These are phyloP conservation scores for Gyrodon lividus DNA, from an alignment of 768 basidiomycete species.

Conservation along the genomic window DNA sequence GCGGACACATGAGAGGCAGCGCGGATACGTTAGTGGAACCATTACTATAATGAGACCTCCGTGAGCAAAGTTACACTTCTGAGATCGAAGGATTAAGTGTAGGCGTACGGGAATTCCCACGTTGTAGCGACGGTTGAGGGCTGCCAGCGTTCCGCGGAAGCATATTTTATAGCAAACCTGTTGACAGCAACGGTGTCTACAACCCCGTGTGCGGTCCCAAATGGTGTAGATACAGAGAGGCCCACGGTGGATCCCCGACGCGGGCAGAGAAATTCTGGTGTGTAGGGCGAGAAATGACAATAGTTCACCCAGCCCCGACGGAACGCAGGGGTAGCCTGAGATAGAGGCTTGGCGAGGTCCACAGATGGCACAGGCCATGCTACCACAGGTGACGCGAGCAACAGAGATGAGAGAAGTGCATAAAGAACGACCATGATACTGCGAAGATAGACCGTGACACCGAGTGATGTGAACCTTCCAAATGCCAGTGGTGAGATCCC, in stretches of 20 bases:
- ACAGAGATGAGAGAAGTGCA: conserved; percentile 26
- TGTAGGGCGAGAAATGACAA: conserved; percentile 24
- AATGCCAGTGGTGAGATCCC: background rate
- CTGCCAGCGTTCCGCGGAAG: conserved; percentile 58
- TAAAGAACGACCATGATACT: conserved; percentile 35
- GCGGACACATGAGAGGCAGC: conserved; percentile 74
- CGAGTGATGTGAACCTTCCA: background rate
- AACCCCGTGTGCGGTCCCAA: conserved; percentile 58
- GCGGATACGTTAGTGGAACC: conserved; percentile 48
- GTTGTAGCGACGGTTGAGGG: conserved; percentile 49
- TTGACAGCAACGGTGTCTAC: conserved; percentile 46
- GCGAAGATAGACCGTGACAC: background rate
- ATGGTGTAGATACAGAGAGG: conserved; percentile 41
- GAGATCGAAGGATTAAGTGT: no score
- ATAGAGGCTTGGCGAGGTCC: conserved; percentile 15
- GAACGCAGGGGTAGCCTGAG: conserved; percentile 25
- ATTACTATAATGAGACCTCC: conserved; percentile 37
- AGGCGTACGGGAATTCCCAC: conserved; percentile 64
- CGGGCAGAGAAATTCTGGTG: conserved; percentile 42
- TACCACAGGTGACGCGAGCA: conserved; percentile 27
- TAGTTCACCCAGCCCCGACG: background rate
- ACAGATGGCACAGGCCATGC: conserved; percentile 30
- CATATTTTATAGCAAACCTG: conserved; percentile 69
- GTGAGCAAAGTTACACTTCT: background rate
- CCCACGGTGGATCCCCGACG: conserved; percentile 24